Base-by-base conservation (phyloP, 1,284 basidiomycete genomes). In the Malassezia arunalokei region DNA sequence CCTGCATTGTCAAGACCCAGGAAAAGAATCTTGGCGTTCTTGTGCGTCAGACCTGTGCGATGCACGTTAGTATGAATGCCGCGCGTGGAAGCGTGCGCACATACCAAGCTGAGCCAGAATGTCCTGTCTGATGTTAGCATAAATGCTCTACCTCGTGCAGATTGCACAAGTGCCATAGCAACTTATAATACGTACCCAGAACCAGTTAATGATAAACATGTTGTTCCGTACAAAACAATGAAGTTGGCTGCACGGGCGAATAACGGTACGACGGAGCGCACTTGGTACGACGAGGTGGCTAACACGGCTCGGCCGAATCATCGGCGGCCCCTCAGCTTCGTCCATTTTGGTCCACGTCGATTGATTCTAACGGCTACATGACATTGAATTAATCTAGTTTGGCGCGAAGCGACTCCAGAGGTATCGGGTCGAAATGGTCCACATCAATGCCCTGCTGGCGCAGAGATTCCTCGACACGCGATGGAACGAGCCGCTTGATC, bases 21-120 rank as follows among this genome's bases (percentile, higher is more conserved):
- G 62, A 99, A 99, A 63, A 99, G 82, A 75, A 99, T 95, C 82
- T 98, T 98, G 64, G 92, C 92, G 73, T 94, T 95, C 83, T 96
- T 96, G 82, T 95, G 89, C 76, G 88, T 76, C 71, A 98, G 81
- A 66, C 92, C 92, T 92, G 67, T 6, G 47, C 27, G 38, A 11
- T 33, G 20, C 20, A 24, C 4, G 20, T 24, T 24, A 24, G 20
- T 24, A 4, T 24, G 3, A 20, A 30, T 15, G 39, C 20, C 20
- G 17, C 9, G 20, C 9, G 6, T 9, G 11, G 17, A 3, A 24
- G 9, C 39, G 39, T n/a, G 40, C 33, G 33, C 14, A 63, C 63
- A n/a, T 57, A 66, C 66, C 67, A 20, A 72, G 68, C 55, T 68
- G 65, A 56, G 69, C 68, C 27, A 72, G 68, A 35, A 72, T 59